Evolutionary conservation across 2,329 filamentous ascomycete species (phyloP).

Genomic region (Sporothrix dimorphospora): DNA sequence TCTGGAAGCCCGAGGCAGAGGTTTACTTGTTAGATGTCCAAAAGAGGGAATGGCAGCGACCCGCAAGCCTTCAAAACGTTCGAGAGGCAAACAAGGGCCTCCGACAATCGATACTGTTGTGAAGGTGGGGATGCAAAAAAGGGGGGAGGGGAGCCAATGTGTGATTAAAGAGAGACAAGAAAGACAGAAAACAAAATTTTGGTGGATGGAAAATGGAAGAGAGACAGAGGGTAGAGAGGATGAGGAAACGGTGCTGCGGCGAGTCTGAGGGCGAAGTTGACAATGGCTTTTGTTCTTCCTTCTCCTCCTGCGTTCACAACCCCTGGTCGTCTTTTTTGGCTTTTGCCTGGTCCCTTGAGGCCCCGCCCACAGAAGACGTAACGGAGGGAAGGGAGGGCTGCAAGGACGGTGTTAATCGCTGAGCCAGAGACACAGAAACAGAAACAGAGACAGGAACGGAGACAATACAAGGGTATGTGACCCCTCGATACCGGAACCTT

Average conservation of each 20-base stretch:
- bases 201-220: not conserved
- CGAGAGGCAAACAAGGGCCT: constrained; percentile 9
- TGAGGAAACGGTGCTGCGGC: constrained; percentile 1
- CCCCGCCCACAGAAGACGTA: not conserved
- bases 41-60: constrained; percentile 16
- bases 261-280: constrained; percentile 8
- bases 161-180: not conserved
- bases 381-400: not conserved
- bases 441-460: not conserved
- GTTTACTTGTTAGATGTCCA: constrained; percentile 11
- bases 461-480: constrained; percentile 5
- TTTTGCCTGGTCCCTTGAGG: not conserved
- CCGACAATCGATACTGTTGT: constrained; percentile 11
- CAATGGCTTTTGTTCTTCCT: not conserved
- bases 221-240: not conserved
- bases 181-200: not conserved
- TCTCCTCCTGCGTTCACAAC: constrained; percentile 3
- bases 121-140: not conserved
- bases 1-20: constrained; percentile 12
- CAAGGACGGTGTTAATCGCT: constrained; percentile 3
- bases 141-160: not conserved
- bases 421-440: not conserved
- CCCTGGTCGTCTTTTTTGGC: not conserved
- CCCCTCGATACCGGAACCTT: constrained; percentile 2
- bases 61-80: constrained; percentile 9